A percentile compares a stretch with the other conserved stretches of the same genome.
Evolutionary conservation across 179 eudicot species (phyloP).

Genomic region (Amaranthus tricolor): DNA sequence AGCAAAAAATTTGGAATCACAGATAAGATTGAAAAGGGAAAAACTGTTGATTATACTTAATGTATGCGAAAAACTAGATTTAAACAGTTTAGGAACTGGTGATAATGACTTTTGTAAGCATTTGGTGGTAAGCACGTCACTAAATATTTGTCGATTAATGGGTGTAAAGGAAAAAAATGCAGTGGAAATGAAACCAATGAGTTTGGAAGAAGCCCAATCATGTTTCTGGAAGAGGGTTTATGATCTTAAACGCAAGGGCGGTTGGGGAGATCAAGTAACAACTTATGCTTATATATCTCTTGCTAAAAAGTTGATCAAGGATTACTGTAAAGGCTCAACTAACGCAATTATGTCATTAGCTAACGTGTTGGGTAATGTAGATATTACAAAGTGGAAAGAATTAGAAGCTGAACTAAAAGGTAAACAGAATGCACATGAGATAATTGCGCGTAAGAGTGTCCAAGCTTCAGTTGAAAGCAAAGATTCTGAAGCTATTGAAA

Average conservation of each 20-base stretch:
- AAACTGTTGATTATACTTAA: constrained; percentile 13
- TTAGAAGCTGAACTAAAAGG: background rate
- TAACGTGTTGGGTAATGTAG: background rate
- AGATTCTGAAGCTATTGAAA: background rate
- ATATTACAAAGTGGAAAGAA: background rate
- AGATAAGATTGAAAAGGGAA: too few relatives aligned
- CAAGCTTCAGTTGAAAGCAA: constrained; percentile 1
- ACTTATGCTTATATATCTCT: background rate
- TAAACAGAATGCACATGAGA: background rate
- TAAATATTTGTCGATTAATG: constrained; percentile 1
- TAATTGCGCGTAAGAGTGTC: too few relatives aligned
- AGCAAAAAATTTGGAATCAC: background rate
- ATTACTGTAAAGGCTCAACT: background rate
- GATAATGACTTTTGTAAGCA: constrained; percentile 1
- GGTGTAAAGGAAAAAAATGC: background rate
- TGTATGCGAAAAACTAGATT: background rate
- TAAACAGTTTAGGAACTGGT: background rate
- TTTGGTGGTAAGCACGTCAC: background rate
- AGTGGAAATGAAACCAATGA: background rate
- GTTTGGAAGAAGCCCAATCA: background rate
- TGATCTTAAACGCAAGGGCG: background rate
- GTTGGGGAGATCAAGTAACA: background rate
- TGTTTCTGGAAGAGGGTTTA: background rate
- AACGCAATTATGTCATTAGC: background rate
- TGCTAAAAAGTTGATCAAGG: background rate